phyloP scores from a whole-genome alignment of 2,329 filamentous ascomycete genomes.

The Coniochaeta hoffmannii region DNA sequence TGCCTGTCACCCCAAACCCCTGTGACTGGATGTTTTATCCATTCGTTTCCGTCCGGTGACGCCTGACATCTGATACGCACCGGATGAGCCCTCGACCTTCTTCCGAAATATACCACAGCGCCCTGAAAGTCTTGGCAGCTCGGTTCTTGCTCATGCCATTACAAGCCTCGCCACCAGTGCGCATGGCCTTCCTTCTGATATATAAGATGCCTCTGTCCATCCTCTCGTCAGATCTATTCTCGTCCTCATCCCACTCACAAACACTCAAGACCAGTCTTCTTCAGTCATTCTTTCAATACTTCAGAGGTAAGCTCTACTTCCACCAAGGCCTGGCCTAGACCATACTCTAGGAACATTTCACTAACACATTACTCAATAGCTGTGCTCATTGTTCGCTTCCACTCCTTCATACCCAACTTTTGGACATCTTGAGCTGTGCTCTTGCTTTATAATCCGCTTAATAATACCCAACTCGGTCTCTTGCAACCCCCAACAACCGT shows the following conservation, averaged over 20 bases:
- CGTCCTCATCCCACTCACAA: conserved; percentile 27
- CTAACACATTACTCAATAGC: conserved; percentile 21
- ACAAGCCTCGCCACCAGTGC: not conserved
- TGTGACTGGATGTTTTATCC: conserved; percentile 22
- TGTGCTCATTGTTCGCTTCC: conserved; percentile 41
- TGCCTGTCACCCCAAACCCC: not conserved
- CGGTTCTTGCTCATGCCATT: conserved; percentile 17
- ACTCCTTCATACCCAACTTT: conserved; percentile 28
- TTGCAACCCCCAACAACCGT: conserved; percentile 13
- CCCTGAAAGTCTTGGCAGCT: conserved; percentile 22
- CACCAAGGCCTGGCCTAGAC: conserved; percentile 1
- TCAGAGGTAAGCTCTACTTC: conserved; percentile 31
- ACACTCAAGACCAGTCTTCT: conserved; percentile 22
- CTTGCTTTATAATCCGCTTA: conserved; percentile 23
- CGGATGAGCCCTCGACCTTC: conserved; percentile 28
- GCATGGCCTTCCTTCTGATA: conserved; percentile 14
- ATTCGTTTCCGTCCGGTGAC: conserved; percentile 18
- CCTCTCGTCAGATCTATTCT: conserved; percentile 15
- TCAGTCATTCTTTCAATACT: conserved; percentile 39
- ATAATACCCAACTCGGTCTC: conserved; percentile 17
- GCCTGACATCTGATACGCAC: conserved; percentile 30
- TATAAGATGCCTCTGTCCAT: conserved; percentile 28
- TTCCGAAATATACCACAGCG: conserved; percentile 26
- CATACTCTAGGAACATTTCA: not conserved
- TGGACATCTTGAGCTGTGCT: conserved; percentile 41